Conservation (phyloP, 2,329 filamentous ascomycete species). For the Exophiala lecanii-corni region DNA sequence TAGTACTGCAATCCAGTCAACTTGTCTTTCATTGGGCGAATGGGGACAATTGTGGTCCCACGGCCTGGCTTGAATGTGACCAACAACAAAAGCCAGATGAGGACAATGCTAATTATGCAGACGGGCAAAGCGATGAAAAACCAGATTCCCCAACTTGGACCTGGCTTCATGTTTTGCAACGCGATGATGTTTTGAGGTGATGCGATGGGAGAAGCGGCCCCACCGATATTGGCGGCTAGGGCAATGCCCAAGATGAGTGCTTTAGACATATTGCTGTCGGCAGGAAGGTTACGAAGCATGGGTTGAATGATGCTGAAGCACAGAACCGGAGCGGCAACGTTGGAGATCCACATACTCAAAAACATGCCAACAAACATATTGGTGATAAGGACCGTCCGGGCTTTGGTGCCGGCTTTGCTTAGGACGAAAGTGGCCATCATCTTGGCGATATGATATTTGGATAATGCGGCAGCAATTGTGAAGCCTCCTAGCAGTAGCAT, state of each 20-base stretch:
- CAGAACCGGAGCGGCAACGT: constrained; percentile 91
- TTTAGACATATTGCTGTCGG: constrained; percentile 89
- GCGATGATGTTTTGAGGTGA: constrained; percentile 97
- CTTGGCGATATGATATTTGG: constrained; percentile 97
- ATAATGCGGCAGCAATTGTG: constrained; percentile 88
- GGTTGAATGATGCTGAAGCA: constrained; percentile 98
- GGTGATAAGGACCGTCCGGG: constrained; percentile 82
- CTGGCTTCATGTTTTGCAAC: constrained; percentile 87
- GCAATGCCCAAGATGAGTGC: constrained; percentile 93
- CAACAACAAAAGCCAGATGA: constrained; percentile 86
- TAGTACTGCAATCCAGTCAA: constrained; percentile 92
- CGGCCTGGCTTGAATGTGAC: constrained; percentile 78
- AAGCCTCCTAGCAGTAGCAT: constrained; percentile 97
- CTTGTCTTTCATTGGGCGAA: constrained; percentile 80
- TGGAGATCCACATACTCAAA: constrained; percentile 98
- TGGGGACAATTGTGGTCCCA: constrained; percentile 84
- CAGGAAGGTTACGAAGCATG: constrained; percentile 85
- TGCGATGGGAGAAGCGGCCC: constrained; percentile 93
- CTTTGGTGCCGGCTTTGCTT: constrained; percentile 90
- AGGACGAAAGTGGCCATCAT: constrained; percentile 93
- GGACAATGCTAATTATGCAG: constrained; percentile 77
- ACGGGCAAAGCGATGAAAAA: constrained; percentile 95
- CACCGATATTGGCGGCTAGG: constrained; percentile 89
- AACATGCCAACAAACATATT: constrained; percentile 99
- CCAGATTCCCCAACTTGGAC: constrained; percentile 91